Percentiles rank a stretch among this genome's conserved stretches.
Evolutionary conservation across 148 eudicot genomes (phyloP).

Genomic region (Amaranthus cruentus): DNA sequence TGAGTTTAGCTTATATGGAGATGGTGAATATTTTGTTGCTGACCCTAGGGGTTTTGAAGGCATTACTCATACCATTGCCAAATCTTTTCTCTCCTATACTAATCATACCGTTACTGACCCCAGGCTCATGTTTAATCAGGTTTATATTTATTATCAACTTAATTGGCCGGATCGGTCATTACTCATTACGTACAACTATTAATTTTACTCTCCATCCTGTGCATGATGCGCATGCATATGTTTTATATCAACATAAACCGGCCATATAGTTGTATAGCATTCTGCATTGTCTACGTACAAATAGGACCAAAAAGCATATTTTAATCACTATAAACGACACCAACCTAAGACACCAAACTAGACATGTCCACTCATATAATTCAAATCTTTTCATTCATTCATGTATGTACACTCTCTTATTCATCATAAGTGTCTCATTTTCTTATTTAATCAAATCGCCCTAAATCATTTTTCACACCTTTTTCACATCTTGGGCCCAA

Average conservation of each 20-base stretch:
- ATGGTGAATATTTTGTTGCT: conserved; percentile 22
- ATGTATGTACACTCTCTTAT: no score
- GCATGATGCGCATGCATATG: neutral
- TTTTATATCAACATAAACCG: neutral
- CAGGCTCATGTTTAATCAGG: conserved; percentile 22
- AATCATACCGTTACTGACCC: conserved; percentile 8
- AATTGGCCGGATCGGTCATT: neutral
- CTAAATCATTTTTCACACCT: no score
- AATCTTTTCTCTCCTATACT: conserved; percentile 13
- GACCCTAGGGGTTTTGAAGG: conserved; percentile 25
- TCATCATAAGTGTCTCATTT: no score
- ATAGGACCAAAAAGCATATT: neutral
- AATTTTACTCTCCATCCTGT: no score
- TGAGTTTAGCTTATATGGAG: conserved; percentile 9
- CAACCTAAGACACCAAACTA: no score
- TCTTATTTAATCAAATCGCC: no score
- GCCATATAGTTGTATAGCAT: neutral
- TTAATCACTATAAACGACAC: neutral
- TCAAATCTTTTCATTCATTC: no score
- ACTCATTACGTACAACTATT: neutral
- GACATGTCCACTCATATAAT: no score
- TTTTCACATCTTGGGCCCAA: no score
- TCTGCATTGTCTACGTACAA: neutral
- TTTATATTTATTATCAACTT: neutral
- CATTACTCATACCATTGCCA: conserved; percentile 22